These are phyloP conservation scores for Exophiala aquamarina DNA, from an alignment of 2,329 filamentous ascomycete genomes.

Conservation along the genomic window DNA sequence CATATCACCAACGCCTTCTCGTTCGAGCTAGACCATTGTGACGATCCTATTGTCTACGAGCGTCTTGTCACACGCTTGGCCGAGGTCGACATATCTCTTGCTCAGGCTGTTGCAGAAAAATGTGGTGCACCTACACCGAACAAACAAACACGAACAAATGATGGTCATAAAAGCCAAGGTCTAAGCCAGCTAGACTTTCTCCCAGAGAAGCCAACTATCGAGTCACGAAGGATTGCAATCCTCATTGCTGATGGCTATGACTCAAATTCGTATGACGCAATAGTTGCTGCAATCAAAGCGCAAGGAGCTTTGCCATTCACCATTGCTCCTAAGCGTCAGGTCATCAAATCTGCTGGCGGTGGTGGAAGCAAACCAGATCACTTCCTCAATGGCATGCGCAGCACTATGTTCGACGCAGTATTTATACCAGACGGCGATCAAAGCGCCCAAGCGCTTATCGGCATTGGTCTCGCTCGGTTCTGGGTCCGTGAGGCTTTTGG, in stretches of 20 bases:
- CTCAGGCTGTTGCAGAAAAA: constrained; percentile 66
- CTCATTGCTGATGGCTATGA: constrained; percentile 79
- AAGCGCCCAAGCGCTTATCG: constrained; percentile 61
- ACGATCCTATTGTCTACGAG: constrained; percentile 74
- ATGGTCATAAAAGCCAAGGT: constrained; percentile 65
- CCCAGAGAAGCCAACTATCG: constrained; percentile 65
- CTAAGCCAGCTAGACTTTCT: constrained; percentile 72
- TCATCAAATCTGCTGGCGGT: constrained; percentile 48
- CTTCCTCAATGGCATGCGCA: constrained; percentile 76
- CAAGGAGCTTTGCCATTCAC: constrained; percentile 68
- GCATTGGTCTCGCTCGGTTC: constrained; percentile 71
- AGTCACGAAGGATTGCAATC: constrained; percentile 70
- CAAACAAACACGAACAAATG: constrained; percentile 57
- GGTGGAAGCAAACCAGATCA: constrained; percentile 67
- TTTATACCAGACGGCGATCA: constrained; percentile 74
- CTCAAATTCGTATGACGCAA: constrained; percentile 60
- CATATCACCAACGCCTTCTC: constrained; percentile 62
- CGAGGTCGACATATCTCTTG: constrained; percentile 71
- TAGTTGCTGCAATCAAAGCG: constrained; percentile 63
- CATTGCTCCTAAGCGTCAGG: constrained; percentile 67
- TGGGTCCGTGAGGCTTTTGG: constrained; percentile 80
- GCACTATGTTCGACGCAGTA: constrained; percentile 74
- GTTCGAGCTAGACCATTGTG: constrained; percentile 79
- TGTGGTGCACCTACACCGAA: constrained; percentile 65
- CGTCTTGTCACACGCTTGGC: constrained; percentile 65